Evolutionary conservation across 1,284 basidiomycete genomes (phyloP), one percentile per base, ranked within the genome.

Genomic region (Tremellales sp.): DNA sequence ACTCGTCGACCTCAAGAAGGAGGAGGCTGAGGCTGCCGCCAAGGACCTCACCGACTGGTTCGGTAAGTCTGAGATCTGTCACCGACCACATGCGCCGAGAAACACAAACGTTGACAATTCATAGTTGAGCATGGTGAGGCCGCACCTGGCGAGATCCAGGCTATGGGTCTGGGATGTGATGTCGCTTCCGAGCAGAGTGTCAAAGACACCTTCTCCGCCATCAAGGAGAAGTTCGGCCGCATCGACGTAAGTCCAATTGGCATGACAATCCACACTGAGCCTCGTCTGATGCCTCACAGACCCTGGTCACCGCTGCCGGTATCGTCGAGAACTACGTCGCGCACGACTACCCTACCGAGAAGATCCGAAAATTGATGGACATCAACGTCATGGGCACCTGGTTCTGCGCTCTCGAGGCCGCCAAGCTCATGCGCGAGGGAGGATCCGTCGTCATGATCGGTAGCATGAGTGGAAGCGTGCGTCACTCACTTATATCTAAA

Each of bases 241-340:
- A 77, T 97, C 27, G 89, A 97, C 69, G 82, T 70, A 4, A 51
- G 65, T 57, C 25, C 12, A 15, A 24, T 53, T 26, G 27, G 7
- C 27, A 26, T 26, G 49, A 45, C 37, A 39, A 53, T 43, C 6
- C 12, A 10, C 19, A 25, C 11, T 31, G 11, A 45, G 15, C 10
- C 17, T n/a, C n/a, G n/a, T n/a, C n/a, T n/a, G n/a, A n/a, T 21
- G 25, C 7, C 31, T 11, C 15, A 40, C 45, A 64, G 51, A 29
- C 81, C 21, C 84, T 88, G 49, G 89, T 94, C 54, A 89, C 90
- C 15, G 89, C 87, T 49, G 91, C 91, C 42, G 91, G 90, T 53
- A 90, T 91, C 58, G 85, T 90, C 61, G 89, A 96, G 75, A 96
- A 96, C 78, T 90, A 86, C 75, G 79, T 87, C 29, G 91, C 92